These are phyloP conservation scores for Alternaria sp. DNA, from an alignment of 2,329 filamentous ascomycete genomes.

Conservation along the genomic window DNA sequence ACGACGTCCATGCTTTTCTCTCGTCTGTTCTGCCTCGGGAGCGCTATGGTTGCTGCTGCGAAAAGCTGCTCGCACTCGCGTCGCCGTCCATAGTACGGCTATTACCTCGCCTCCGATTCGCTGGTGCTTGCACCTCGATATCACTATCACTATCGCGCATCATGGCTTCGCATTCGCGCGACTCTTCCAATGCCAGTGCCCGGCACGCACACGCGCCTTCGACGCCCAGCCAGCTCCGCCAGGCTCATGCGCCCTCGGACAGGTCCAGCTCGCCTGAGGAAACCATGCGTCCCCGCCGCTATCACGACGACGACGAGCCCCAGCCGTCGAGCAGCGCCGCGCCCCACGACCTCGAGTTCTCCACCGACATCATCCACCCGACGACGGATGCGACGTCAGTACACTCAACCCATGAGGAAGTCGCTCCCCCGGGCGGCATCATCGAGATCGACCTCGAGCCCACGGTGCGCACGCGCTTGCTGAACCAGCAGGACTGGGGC, in stretches of 20 bases:
- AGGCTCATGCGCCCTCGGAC: slow-evolving; percentile 51
- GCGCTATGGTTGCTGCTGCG: slow-evolving; percentile 25
- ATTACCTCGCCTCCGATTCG: slow-evolving; percentile 6
- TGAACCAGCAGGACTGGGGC: slow-evolving; percentile 47
- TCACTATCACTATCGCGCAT: not conserved
- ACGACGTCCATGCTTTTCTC: slow-evolving; percentile 7
- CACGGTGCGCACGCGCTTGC: slow-evolving; percentile 47
- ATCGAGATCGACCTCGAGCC: slow-evolving; percentile 39
- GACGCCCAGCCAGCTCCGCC: slow-evolving; percentile 50
- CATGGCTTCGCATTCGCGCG: slow-evolving; percentile 35
- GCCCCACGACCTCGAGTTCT: slow-evolving; percentile 28
- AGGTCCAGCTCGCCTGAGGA: slow-evolving; percentile 52
- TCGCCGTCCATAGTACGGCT: slow-evolving; percentile 7
- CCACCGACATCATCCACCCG: slow-evolving; percentile 42
- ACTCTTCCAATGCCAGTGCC: slow-evolving; percentile 39
- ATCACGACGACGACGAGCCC: slow-evolving; percentile 20
- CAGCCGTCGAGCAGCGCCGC: slow-evolving; percentile 20
- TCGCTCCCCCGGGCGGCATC: slow-evolving; percentile 24
- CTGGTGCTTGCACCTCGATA: not conserved
- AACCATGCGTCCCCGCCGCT: slow-evolving; percentile 36
- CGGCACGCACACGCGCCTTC: slow-evolving; percentile 43
- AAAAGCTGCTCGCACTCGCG: slow-evolving; percentile 4
- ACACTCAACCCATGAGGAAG: slow-evolving; percentile 32
- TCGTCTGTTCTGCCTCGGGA: slow-evolving; percentile 1
- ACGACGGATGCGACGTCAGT: slow-evolving; percentile 38